Percentiles rank a stretch among this genome's conserved stretches.
These are phyloP conservation scores for Trichoderma reesei DNA, from an alignment of 495 filamentous ascomycete genomes.

Conservation along the genomic window DNA sequence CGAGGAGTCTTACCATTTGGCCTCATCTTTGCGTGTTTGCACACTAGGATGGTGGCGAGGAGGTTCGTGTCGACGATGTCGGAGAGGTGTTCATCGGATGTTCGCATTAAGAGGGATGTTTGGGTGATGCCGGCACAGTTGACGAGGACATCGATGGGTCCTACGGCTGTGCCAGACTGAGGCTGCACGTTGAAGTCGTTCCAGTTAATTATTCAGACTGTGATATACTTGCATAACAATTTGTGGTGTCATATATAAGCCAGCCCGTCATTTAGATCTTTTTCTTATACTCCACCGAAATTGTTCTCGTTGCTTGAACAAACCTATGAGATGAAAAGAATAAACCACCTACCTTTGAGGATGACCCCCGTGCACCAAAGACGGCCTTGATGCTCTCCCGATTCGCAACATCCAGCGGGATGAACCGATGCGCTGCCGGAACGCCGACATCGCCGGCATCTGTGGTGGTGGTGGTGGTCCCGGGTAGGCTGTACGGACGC, in stretches of 20 bases:
- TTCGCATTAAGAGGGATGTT: constrained; percentile 44
- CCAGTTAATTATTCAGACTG: too few species aligned
- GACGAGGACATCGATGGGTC: constrained; percentile 50
- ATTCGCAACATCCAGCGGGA: background rate
- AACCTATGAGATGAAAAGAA: background rate
- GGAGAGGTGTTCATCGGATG: constrained; percentile 30
- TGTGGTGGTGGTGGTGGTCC: constrained; percentile 31
- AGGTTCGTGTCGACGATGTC: constrained; percentile 58
- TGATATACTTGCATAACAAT: too few species aligned
- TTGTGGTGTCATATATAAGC: too few species aligned
- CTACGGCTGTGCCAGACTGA: background rate
- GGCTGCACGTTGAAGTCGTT: background rate
- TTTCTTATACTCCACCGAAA: background rate
- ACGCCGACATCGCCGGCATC: constrained; percentile 33
- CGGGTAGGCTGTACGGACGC: constrained; percentile 18
- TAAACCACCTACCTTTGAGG: background rate
- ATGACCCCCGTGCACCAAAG: background rate
- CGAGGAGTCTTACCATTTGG: constrained; percentile 20
- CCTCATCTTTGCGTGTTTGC: constrained; percentile 46
- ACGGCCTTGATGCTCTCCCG: background rate
- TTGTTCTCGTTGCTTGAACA: too few species aligned
- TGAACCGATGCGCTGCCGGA: constrained; percentile 9
- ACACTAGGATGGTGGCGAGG: constrained; percentile 56
- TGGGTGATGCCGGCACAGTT: constrained; percentile 68
- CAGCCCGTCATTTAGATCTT: background rate